Evolutionary conservation across 2,329 filamentous ascomycete genomes (phyloP).

Genomic region (Phoma herbarum): DNA sequence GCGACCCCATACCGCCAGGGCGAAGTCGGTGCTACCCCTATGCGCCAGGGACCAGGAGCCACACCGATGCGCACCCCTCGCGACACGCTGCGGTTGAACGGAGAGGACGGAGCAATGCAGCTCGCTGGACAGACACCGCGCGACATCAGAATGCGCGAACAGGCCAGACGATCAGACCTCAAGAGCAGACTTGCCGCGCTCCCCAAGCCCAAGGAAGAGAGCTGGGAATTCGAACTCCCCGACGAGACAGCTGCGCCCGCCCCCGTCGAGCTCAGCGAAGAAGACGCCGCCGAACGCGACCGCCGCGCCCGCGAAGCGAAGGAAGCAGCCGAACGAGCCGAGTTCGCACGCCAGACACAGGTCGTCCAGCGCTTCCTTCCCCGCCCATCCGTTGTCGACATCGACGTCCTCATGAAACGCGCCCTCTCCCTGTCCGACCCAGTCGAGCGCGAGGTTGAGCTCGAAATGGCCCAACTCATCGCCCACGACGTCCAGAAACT

Average conservation of each 20-base stretch:
- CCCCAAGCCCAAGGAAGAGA: constrained; percentile 89
- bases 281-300: constrained; percentile 78
- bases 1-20: constrained; percentile 82
- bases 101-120: constrained; percentile 69
- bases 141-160: constrained; percentile 76
- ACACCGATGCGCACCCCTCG: constrained; percentile 89
- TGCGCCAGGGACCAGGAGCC: constrained; percentile 70
- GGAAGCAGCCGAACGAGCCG: constrained; percentile 71
- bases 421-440: constrained; percentile 70
- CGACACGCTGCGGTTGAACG: constrained; percentile 86
- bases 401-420: constrained; percentile 71
- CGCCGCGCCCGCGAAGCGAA: constrained; percentile 68
- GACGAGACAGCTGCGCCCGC: constrained; percentile 75
- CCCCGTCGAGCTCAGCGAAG: constrained; percentile 64
- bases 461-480: constrained; percentile 80
- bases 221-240: constrained; percentile 93
- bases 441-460: constrained; percentile 73
- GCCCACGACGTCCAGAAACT: constrained; percentile 83
- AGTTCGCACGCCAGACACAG: constrained; percentile 85
- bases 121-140: constrained; percentile 77
- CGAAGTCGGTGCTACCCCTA: constrained; percentile 73
- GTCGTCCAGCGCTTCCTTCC: constrained; percentile 89
- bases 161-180: constrained; percentile 73
- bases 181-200: constrained; percentile 79
- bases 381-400: constrained; percentile 76